Percentiles rank a stretch among this genome's conserved stretches.
phyloP scores from a whole-genome alignment of 164 flowering plant species.

The Annona squamosa region DNA sequence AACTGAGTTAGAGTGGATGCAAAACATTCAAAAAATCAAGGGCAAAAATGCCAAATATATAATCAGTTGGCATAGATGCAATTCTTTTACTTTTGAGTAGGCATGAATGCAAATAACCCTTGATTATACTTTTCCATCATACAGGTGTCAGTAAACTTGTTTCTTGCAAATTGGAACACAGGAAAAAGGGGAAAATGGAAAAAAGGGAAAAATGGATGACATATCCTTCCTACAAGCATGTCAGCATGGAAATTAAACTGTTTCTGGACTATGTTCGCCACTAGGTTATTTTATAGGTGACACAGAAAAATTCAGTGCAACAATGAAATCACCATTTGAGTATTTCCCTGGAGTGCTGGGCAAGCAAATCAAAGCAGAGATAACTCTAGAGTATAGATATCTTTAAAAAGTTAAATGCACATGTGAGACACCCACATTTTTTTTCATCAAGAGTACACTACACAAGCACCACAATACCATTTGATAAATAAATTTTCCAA shows the following conservation, averaged over 20 bases:
- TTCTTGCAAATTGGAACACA: no score
- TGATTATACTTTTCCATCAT: no score
- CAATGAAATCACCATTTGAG: background rate
- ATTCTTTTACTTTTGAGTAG: no score
- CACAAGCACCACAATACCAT: background rate
- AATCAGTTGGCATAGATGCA: no score
- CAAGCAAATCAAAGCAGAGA: background rate
- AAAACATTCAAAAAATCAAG: no score
- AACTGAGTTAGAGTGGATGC: no score
- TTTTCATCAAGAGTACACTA: background rate
- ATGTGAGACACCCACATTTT: background rate
- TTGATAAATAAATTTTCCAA: no score
- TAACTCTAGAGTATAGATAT: background rate
- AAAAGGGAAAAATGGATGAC: background rate
- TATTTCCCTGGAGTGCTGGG: background rate
- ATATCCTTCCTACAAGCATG: background rate
- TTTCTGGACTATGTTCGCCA: background rate
- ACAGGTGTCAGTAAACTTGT: no score
- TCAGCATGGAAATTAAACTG: background rate
- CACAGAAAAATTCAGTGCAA: background rate
- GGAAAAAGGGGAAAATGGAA: no score
- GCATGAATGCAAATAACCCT: no score
- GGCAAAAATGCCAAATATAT: no score
- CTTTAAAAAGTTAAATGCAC: background rate
- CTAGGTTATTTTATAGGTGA: background rate